Evolutionary conservation across 352 stramenopile genomes (phyloP).

Genomic region (Globisporangium nunn): DNA sequence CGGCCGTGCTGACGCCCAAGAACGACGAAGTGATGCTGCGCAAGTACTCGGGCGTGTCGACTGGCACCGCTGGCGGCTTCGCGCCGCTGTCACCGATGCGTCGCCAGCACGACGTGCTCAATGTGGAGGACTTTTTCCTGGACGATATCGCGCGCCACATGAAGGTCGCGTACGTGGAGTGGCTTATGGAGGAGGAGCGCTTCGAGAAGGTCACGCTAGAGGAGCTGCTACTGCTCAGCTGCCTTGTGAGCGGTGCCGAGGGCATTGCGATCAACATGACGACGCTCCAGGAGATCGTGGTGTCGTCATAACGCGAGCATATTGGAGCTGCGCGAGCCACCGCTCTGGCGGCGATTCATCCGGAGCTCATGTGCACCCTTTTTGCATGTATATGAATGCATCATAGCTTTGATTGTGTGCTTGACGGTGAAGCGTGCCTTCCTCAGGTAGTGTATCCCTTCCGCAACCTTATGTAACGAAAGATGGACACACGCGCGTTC

Average conservation of each 20-base stretch:
- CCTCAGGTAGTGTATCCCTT: no score
- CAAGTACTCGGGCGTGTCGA: constrained; percentile 6
- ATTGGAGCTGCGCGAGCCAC: no score
- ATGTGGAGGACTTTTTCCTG: constrained; percentile 33
- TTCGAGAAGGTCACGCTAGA: constrained; percentile 48
- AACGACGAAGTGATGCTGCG: constrained; percentile 9
- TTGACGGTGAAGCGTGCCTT: no score
- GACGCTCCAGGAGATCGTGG: constrained; percentile 12
- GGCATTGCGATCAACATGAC: constrained; percentile 27
- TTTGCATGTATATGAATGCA: no score
- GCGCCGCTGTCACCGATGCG: constrained; percentile 22
- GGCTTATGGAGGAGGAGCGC: constrained; percentile 36
- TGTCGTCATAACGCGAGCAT: constrained; percentile 7
- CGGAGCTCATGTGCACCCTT: no score
- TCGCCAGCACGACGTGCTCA: constrained; percentile 33
- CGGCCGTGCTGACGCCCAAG: constrained; percentile 6
- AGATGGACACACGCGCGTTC: no score
- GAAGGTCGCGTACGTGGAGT: constrained; percentile 39
- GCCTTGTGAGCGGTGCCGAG: constrained; percentile 38
- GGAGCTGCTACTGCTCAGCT: constrained; percentile 44
- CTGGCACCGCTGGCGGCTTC: constrained; percentile 1
- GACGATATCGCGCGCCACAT: constrained; percentile 30
- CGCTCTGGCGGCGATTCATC: no score
- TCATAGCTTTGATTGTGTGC: no score
- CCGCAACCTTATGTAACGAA: no score